phyloP scores from a whole-genome alignment of 345 rosid genomes.

The Salix koriyanagi region DNA sequence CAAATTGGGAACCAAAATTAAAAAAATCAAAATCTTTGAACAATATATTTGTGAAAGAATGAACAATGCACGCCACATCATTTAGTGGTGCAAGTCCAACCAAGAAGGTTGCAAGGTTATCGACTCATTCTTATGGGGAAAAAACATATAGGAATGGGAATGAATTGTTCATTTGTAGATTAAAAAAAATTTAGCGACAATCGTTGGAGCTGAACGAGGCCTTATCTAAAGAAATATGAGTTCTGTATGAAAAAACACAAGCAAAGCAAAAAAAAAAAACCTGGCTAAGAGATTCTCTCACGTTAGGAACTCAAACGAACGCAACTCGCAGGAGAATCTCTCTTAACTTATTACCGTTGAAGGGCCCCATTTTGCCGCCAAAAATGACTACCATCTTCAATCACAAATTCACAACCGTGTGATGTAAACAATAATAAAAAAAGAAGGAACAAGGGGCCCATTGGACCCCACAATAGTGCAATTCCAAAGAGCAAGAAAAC shows the following conservation, averaged over 20 bases:
- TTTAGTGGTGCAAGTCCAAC: too few relatives aligned
- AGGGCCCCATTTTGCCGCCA: constrained; percentile 28
- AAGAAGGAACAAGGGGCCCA: constrained; percentile 6
- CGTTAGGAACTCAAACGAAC: not conserved
- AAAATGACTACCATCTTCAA: constrained; percentile 7
- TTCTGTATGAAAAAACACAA: not conserved
- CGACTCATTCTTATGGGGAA: too few relatives aligned
- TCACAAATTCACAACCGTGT: constrained; percentile 24
- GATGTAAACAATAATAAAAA: not conserved
- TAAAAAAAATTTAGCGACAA: not conserved
- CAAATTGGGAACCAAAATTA: too few relatives aligned
- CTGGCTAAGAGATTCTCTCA: constrained; percentile 11
- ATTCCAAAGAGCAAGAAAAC: constrained; percentile 23
- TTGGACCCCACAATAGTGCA: constrained; percentile 19
- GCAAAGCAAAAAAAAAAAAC: not conserved
- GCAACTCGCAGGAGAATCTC: constrained; percentile 3
- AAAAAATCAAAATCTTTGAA: too few relatives aligned
- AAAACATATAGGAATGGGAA: too few relatives aligned
- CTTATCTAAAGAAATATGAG: constrained; percentile 3
- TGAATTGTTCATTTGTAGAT: too few relatives aligned
- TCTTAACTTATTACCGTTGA: constrained; percentile 8
- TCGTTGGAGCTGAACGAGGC: not conserved
- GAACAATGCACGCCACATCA: too few relatives aligned
- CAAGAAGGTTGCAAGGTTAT: too few relatives aligned
- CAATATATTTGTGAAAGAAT: too few relatives aligned